A percentile compares a stretch with the other conserved stretches of the same genome.
phyloP scores from a whole-genome alignment of 2,329 filamentous ascomycete genomes.

The Geoglossum cookeanum region DNA sequence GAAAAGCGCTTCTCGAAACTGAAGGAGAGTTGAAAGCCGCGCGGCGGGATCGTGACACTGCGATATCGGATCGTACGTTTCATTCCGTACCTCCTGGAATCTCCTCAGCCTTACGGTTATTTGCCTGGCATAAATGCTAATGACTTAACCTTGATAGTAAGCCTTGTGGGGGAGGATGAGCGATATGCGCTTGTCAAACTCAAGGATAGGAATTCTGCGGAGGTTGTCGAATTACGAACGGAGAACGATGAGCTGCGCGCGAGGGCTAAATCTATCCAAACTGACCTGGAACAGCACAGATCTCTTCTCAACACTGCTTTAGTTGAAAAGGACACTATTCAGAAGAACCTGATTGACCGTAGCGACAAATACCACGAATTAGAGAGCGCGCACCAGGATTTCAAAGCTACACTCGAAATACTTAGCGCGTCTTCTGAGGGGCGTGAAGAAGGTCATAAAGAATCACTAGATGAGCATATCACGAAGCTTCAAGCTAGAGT shows the following conservation, averaged over 20 bases:
- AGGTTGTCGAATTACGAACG: constrained; percentile 3
- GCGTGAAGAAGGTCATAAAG: constrained; percentile 7
- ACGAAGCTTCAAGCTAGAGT: constrained; percentile 14
- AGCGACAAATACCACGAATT: neutral
- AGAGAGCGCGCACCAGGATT: constrained; percentile 14
- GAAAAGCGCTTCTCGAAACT: neutral
- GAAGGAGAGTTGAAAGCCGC: neutral
- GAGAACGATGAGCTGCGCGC: constrained; percentile 8
- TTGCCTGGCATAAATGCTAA: neutral
- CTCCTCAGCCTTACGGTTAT: neutral
- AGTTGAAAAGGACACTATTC: constrained; percentile 13
- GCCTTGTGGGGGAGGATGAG: neutral
- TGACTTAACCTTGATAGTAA: neutral
- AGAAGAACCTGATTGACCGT: constrained; percentile 8
- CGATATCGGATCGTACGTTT: constrained; percentile 3
- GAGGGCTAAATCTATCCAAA: constrained; percentile 11
- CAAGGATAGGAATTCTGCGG: neutral
- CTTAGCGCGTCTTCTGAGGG: constrained; percentile 13
- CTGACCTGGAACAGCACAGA: constrained; percentile 11
- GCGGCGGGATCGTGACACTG: neutral
- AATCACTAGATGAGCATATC: constrained; percentile 13
- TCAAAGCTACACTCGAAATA: constrained; percentile 13
- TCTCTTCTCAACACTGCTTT: constrained; percentile 13
- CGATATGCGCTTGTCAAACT: constrained; percentile 1
- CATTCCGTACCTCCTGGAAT: neutral